Conservation (phyloP, 805 yeast species). For the Lachancea cidri region DNA sequence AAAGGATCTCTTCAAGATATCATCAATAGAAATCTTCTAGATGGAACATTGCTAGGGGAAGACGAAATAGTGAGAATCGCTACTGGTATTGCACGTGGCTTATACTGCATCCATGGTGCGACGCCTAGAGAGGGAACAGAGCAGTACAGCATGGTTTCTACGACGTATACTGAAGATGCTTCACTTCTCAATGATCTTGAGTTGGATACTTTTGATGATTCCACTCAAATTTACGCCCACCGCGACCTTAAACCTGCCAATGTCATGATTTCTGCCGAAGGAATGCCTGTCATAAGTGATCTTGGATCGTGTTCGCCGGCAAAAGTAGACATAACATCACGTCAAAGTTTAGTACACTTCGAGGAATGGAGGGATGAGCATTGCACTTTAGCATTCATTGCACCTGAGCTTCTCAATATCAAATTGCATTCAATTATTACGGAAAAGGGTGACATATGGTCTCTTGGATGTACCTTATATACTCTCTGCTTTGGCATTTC, state of each 20-base stretch:
- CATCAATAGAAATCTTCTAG: constrained; percentile 60
- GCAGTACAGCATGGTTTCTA: constrained; percentile 12
- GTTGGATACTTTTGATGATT: constrained; percentile 12
- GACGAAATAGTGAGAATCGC: constrained; percentile 56
- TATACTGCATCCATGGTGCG: constrained; percentile 62
- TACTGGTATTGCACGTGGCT: constrained; percentile 67
- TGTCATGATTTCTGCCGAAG: constrained; percentile 70
- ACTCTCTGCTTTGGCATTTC: constrained; percentile 72
- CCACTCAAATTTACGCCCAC: constrained; percentile 54
- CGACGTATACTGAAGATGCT: constrained; percentile 26
- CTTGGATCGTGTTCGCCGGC: constrained; percentile 76
- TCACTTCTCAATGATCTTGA: constrained; percentile 19
- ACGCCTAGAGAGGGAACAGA: constrained; percentile 14
- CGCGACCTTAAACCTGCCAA: constrained; percentile 88
- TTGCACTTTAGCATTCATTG: constrained; percentile 81
- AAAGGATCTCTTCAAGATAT: constrained; percentile 75
- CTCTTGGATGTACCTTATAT: constrained; percentile 79
- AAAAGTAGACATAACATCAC: constrained; percentile 44
- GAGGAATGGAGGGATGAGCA: constrained; percentile 74
- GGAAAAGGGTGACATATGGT: constrained; percentile 77
- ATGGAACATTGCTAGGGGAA: constrained; percentile 51
- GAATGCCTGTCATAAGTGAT: constrained; percentile 75
- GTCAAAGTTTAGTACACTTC: constrained; percentile 67
- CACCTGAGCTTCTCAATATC: constrained; percentile 85
- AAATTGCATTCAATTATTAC: constrained; percentile 58